phyloP scores from a whole-genome alignment of 148 eudicot species.

The Dianthus caryophyllus region DNA sequence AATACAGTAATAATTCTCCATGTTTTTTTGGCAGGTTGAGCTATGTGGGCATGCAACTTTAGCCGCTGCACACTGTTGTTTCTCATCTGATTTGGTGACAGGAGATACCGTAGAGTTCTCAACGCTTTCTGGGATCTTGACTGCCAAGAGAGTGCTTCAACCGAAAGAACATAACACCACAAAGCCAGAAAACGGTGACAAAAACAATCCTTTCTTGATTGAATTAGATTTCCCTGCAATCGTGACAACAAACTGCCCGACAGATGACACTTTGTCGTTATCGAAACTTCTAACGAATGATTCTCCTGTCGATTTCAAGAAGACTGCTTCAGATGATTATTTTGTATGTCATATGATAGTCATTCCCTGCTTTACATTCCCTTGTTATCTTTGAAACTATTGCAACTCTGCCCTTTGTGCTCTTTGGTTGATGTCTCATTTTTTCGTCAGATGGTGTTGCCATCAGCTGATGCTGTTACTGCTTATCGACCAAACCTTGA shows the following conservation, averaged over 20 bases:
- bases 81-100: slow-evolving; percentile 49
- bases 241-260: slow-evolving; percentile 30
- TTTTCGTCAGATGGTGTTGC: slow-evolving; percentile 50
- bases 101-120: slow-evolving; percentile 49
- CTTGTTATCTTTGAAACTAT: not conserved
- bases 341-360: slow-evolving; percentile 37
- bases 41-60: slow-evolving; percentile 92
- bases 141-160: slow-evolving; percentile 51
- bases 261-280: slow-evolving; percentile 32
- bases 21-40: slow-evolving; percentile 46
- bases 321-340: slow-evolving; percentile 44
- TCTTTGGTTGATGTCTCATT: not conserved
- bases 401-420: not conserved
- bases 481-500: slow-evolving; percentile 46
- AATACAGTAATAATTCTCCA: not conserved
- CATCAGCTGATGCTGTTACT: slow-evolving; percentile 54
- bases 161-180: slow-evolving; percentile 17
- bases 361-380: not conserved
- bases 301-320: slow-evolving; percentile 41
- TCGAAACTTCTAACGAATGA: slow-evolving; percentile 45
- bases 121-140: slow-evolving; percentile 70
- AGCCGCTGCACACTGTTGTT: slow-evolving; percentile 81
- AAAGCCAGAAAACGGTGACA: slow-evolving; percentile 27
- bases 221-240: slow-evolving; percentile 70
- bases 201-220: slow-evolving; percentile 29